Conservation (phyloP, 768 basidiomycete genomes). For the Termitomyces sp. region DNA sequence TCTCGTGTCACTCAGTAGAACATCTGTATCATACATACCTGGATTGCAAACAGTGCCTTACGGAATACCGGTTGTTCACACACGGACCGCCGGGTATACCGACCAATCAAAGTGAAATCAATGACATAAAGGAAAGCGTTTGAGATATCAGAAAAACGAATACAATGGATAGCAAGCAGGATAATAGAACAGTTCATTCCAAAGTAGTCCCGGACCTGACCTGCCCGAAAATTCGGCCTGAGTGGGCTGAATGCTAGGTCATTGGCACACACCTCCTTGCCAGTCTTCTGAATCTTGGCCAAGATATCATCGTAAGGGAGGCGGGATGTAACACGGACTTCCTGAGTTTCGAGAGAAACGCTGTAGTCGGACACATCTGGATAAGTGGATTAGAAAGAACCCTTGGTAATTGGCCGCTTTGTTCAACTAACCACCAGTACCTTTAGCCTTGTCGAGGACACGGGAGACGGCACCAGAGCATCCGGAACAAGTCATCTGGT, state of each 20-base stretch:
- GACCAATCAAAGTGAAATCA: too few species aligned
- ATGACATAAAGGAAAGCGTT: not conserved
- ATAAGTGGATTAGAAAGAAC: not conserved
- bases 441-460: conserved; percentile 66
- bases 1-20: not conserved
- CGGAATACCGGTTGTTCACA: not conserved
- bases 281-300: conserved; percentile 84
- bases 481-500: conserved; percentile 81
- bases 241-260: not conserved
- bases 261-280: conserved; percentile 63
- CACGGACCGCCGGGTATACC: not conserved
- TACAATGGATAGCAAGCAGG: not conserved
- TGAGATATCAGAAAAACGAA: not conserved
- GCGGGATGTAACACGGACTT: conserved; percentile 62
- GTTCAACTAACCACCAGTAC: conserved; percentile 25
- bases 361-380: conserved; percentile 53
- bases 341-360: conserved; percentile 65
- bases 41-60: not conserved
- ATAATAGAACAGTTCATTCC: conserved; percentile 19
- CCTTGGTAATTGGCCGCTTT: not conserved
- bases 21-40: not conserved
- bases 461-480: conserved; percentile 81
- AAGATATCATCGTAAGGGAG: conserved; percentile 60
- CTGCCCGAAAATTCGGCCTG: conserved; percentile 13
- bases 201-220: conserved; percentile 44